Evolutionary conservation across 2,329 filamentous ascomycete genomes (phyloP).

Genomic region (Sporothrix mexicana): DNA sequence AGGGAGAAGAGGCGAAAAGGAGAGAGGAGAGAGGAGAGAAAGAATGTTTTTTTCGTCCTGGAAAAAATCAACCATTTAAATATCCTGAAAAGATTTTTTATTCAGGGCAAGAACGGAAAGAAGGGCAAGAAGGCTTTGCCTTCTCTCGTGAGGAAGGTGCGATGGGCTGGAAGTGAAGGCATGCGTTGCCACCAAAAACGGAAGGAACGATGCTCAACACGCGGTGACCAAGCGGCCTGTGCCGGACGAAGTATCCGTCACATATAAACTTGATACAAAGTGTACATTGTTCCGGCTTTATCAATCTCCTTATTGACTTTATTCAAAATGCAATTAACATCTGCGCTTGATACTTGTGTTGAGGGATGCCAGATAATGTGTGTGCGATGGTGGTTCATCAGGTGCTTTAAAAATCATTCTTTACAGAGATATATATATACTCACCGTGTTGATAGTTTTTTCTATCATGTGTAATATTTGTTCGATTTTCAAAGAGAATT

Average conservation of each 20-base stretch:
- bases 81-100: not conserved
- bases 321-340: not conserved
- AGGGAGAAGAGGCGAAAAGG: not conserved
- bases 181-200: not conserved
- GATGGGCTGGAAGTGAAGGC: constrained; percentile 9
- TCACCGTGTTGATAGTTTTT: no score
- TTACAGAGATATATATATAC: no score
- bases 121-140: not conserved
- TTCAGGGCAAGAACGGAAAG: no score
- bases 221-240: not conserved
- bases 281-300: not conserved
- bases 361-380: no score
- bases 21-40: not conserved
- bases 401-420: no score
- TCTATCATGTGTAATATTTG: no score
- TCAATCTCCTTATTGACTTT: not conserved
- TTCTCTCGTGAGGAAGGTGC: constrained; percentile 22
- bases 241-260: not conserved
- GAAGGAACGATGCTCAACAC: constrained; percentile 11
- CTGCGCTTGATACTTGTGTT: not conserved
- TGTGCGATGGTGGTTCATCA: no score
- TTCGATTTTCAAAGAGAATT: no score
- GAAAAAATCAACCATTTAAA: not conserved
- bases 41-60: not conserved
- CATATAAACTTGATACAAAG: not conserved